Percentiles rank a stretch among this genome's conserved stretches.
These are phyloP conservation scores for Trichoderma virens DNA, from an alignment of 495 filamentous ascomycete genomes.

Conservation along the genomic window DNA sequence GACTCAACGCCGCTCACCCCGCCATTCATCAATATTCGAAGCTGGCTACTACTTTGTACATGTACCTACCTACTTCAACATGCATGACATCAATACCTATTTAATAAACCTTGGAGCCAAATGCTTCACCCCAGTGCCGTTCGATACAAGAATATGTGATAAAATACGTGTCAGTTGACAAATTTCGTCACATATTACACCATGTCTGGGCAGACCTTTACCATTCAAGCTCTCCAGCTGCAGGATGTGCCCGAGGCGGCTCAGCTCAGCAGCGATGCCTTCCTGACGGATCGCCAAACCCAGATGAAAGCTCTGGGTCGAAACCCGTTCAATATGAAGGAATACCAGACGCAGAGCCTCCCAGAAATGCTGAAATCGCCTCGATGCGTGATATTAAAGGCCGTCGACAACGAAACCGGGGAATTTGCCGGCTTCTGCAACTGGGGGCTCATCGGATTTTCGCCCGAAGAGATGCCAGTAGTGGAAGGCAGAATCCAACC, in stretches of 20 bases:
- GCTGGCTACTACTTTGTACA: no score
- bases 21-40: constrained; percentile 4
- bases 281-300: constrained; percentile 13
- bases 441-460: constrained; percentile 5
- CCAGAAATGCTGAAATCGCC: not conserved
- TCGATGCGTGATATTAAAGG: not conserved
- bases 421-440: constrained; percentile 7
- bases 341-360: not conserved
- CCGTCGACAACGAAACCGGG: constrained; percentile 4
- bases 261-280: constrained; percentile 13
- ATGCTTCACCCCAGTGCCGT: not conserved
- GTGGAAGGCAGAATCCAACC: not conserved
- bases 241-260: constrained; percentile 14
- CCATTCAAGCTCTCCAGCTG: constrained; percentile 8
- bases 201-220: not conserved
- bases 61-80: no score
- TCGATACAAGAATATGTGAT: not conserved
- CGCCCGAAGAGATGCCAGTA: not conserved
- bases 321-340: constrained; percentile 13
- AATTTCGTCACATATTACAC: not conserved
- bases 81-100: not conserved
- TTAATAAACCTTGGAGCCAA: not conserved
- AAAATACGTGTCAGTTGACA: not conserved
- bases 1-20: not conserved
- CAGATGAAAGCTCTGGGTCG: constrained; percentile 13